phyloP scores from a whole-genome alignment of 2,329 filamentous ascomycete species.

The Cytospora schulzeri region DNA sequence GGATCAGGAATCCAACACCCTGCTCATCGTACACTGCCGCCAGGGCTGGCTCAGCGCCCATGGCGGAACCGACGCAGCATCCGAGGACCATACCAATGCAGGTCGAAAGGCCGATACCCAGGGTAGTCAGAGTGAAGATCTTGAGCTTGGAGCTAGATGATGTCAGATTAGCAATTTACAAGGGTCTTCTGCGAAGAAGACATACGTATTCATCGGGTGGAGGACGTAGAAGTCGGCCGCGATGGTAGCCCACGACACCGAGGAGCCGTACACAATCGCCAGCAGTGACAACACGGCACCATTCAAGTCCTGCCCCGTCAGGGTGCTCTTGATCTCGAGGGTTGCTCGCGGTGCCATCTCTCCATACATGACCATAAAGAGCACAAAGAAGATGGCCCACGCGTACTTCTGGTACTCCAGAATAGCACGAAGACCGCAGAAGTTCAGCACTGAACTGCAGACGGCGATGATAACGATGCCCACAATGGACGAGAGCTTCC shows the following conservation, averaged over 20 bases:
- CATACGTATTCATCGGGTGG: slow-evolving; percentile 45
- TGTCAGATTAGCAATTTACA: neutral
- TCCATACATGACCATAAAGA: slow-evolving; percentile 53
- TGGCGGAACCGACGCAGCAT: slow-evolving; percentile 45
- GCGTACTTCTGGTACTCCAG: slow-evolving; percentile 53
- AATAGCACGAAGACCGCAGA: slow-evolving; percentile 52
- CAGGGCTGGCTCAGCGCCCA: slow-evolving; percentile 45
- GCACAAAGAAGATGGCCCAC: slow-evolving; percentile 50
- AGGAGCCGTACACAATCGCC: slow-evolving; percentile 49
- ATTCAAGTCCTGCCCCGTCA: slow-evolving; percentile 40
- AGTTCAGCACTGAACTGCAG: slow-evolving; percentile 51
- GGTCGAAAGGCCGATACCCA: slow-evolving; percentile 50
- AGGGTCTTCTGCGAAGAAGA: neutral
- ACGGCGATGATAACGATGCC: slow-evolving; percentile 56
- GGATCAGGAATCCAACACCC: slow-evolving; percentile 48
- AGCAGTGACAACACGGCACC: slow-evolving; percentile 46
- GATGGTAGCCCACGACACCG: slow-evolving; percentile 49
- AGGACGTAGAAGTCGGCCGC: slow-evolving; percentile 49
- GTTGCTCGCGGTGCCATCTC: slow-evolving; percentile 46
- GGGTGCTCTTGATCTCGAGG: slow-evolving; percentile 37
- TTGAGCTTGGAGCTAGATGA: slow-evolving; percentile 40
- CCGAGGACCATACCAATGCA: slow-evolving; percentile 51
- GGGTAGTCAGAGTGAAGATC: slow-evolving; percentile 50
- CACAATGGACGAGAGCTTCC: slow-evolving; percentile 48
- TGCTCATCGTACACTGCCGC: slow-evolving; percentile 39